These are phyloP conservation scores for Apiospora phragmitis DNA, from an alignment of 2,329 filamentous ascomycete species.

Conservation along the genomic window DNA sequence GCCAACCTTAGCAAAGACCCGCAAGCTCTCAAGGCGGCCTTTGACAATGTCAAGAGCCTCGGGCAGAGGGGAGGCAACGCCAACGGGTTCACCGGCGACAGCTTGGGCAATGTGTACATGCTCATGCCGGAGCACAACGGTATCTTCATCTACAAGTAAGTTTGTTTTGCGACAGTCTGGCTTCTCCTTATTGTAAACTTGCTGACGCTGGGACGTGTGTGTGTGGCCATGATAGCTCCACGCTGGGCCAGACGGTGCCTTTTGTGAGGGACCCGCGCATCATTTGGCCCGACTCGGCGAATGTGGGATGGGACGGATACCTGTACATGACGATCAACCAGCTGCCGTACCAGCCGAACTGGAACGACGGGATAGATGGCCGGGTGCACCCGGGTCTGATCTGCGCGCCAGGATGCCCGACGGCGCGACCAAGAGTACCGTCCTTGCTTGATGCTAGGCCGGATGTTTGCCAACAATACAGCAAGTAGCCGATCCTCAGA, in stretches of 20 bases:
- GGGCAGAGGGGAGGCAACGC: slow-evolving; percentile 45
- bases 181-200: not conserved
- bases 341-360: slow-evolving; percentile 45
- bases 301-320: slow-evolving; percentile 43
- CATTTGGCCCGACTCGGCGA: slow-evolving; percentile 43
- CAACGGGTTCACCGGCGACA: slow-evolving; percentile 46
- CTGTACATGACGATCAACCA: slow-evolving; percentile 52
- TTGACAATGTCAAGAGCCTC: slow-evolving; percentile 45
- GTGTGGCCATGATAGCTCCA: slow-evolving; percentile 24
- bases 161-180: not conserved
- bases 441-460: slow-evolving; percentile 11
- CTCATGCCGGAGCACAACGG: slow-evolving; percentile 46
- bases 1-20: slow-evolving; percentile 30
- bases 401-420: slow-evolving; percentile 42
- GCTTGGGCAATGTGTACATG: slow-evolving; percentile 44
- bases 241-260: slow-evolving; percentile 33
- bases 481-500: not conserved
- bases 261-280: slow-evolving; percentile 44
- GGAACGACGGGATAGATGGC: slow-evolving; percentile 46
- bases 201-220: not conserved
- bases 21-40: slow-evolving; percentile 39
- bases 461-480: not conserved
- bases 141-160: slow-evolving; percentile 42
- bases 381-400: slow-evolving; percentile 45
- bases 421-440: slow-evolving; percentile 38